Percentiles rank a stretch among this genome's conserved stretches.
These are phyloP conservation scores for Lagerstroemia speciosa DNA, from an alignment of 345 rosid species.

Conservation along the genomic window DNA sequence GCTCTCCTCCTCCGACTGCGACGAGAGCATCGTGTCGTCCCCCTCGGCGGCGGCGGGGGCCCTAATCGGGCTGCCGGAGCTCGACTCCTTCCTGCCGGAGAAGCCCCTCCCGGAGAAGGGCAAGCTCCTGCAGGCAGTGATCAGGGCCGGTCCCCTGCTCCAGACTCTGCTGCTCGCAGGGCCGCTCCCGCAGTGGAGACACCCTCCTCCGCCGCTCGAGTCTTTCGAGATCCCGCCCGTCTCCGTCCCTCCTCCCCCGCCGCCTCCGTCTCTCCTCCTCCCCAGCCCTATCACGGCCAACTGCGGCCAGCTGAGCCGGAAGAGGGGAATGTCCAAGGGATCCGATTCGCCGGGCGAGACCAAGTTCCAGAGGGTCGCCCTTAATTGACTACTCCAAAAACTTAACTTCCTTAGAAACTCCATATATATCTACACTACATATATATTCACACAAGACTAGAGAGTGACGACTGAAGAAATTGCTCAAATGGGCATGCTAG, in stretches of 20 bases:
- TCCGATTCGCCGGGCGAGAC: conserved; percentile 43
- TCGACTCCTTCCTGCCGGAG: conserved; percentile 35
- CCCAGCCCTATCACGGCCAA: conserved; percentile 24
- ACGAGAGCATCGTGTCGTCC: conserved; percentile 9
- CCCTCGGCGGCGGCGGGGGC: conserved; percentile 11
- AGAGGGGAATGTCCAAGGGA: conserved; percentile 51
- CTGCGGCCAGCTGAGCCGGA: conserved; percentile 50
- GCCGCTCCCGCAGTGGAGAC: conserved; percentile 91
- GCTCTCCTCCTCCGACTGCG: conserved; percentile 12
- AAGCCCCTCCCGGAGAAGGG: conserved; percentile 96
- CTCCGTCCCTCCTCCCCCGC: conserved; percentile 48
- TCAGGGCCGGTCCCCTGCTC: conserved; percentile 88
- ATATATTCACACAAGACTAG: too few relatives aligned
- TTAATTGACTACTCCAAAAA: not conserved
- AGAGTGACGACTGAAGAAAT: too few relatives aligned
- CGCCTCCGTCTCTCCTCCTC: conserved; percentile 34
- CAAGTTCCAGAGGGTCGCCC: conserved; percentile 36
- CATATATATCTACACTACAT: too few relatives aligned
- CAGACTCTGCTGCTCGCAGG: conserved; percentile 91
- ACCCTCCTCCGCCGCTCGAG: conserved; percentile 94
- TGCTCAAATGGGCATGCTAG: too few relatives aligned
- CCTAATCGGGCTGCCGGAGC: too few relatives aligned
- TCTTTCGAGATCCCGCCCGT: conserved; percentile 90
- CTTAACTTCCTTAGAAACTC: conserved; percentile 8
- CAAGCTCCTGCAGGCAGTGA: conserved; percentile 86